Evolutionary conservation across 164 flowering plant species (phyloP), one percentile per base, ranked within the genome.

Genomic region (Chloranthus sessilifolius): DNA sequence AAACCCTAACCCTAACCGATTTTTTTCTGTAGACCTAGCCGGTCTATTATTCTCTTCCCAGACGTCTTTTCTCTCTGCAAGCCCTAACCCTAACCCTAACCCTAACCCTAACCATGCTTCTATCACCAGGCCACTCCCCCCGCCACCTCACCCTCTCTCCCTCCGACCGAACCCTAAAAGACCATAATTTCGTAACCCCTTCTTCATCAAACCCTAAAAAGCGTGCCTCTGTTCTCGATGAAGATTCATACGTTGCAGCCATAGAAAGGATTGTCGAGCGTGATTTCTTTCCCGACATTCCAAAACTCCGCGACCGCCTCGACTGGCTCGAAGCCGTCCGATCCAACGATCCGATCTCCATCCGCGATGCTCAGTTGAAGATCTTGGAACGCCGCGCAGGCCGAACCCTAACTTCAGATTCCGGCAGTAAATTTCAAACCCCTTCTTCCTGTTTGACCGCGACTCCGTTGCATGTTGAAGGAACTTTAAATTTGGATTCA

Each of bases 361-460:
- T 91, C 17, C 83, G 96, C 14, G 96, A 91, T 59, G 94, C 79
- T 33, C 95, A 92, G 74, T 68, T 92, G 72, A 88, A 91, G 84
- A 91, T 91, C 61, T 62, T 83, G 47, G 96, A 88, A 52, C 81
- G 98, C 15, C 81, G 95, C 4, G 56, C 70, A 24, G 55, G 68
- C 22, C 72, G 59, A 62, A 53, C 16, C 6, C 27, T 4, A 36
- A 16, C 12, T 7, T 10, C 23, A 9, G 41, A 52, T 29, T 28
- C 44, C 30, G 4, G 60, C 10, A 30, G 77, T 52, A 66, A 49
- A 31, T 38, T 66, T 29, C 58, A 55, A 7, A 82, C 94, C 2
- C 86, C 95, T 4, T 77, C 42, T 24, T 26, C 68, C 5, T 35
- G 76, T 35, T 79, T 55, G 2, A 65, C 64, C 45, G 65, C 72